phyloP scores from a whole-genome alignment of 768 basidiomycete genomes.

The Postia placenta region DNA sequence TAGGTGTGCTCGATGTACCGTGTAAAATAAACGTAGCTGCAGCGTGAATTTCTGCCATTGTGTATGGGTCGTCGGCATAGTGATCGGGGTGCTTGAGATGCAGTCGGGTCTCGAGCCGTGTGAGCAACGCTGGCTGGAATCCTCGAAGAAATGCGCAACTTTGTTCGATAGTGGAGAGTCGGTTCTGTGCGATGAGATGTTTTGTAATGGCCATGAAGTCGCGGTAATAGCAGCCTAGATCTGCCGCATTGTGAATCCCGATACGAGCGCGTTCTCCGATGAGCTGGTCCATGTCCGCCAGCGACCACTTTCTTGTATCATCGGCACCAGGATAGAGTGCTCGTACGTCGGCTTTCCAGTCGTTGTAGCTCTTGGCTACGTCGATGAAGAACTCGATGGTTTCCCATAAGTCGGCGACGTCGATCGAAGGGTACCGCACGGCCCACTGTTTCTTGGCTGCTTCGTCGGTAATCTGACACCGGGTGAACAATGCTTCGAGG shows the following conservation, averaged over 20 bases:
- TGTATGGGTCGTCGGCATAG: slow-evolving; percentile 22
- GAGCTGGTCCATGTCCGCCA: slow-evolving; percentile 20
- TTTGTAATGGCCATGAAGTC: slow-evolving; percentile 17
- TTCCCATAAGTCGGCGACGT: slow-evolving; percentile 1
- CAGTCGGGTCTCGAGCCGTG: slow-evolving; percentile 6
- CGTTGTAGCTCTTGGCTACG: slow-evolving; percentile 10
- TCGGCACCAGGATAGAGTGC: slow-evolving; percentile 18
- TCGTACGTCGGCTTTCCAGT: slow-evolving; percentile 18
- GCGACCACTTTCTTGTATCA: slow-evolving; percentile 12
- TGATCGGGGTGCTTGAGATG: slow-evolving; percentile 21
- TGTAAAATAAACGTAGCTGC: slow-evolving; percentile 17
- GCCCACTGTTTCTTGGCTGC: not conserved
- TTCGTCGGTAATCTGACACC: not conserved
- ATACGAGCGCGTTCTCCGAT: slow-evolving; percentile 13
- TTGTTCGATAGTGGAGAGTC: slow-evolving; percentile 16
- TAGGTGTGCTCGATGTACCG: not conserved
- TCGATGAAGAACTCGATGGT: slow-evolving; percentile 15
- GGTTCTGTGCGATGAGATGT: slow-evolving; percentile 15
- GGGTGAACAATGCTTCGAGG: slow-evolving; percentile 3
- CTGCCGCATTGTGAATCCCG: not conserved
- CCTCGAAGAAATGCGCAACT: slow-evolving; percentile 15
- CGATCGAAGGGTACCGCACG: slow-evolving; percentile 1
- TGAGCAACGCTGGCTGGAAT: slow-evolving; percentile 7
- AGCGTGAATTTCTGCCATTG: slow-evolving; percentile 13
- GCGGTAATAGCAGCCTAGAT: slow-evolving; percentile 13